These are phyloP conservation scores for Zalerion maritima DNA, from an alignment of 495 filamentous ascomycete species.

Conservation along the genomic window DNA sequence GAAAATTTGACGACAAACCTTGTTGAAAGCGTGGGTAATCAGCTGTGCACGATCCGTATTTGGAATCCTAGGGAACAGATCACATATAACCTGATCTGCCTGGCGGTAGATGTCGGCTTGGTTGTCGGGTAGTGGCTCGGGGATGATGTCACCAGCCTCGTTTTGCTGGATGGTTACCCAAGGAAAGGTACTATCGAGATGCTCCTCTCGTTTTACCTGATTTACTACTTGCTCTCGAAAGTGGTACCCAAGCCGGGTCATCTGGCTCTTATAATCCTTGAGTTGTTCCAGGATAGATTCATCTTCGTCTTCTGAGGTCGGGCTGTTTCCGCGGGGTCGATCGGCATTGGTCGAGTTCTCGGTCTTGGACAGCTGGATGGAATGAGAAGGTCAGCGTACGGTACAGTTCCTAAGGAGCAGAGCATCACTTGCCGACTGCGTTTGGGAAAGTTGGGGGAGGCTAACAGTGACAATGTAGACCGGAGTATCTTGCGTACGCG, in stretches of 20 bases:
- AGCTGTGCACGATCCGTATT: constrained; percentile 61
- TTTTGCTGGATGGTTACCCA: constrained; percentile 10
- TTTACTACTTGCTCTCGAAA: constrained; percentile 39
- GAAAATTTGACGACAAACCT: constrained; percentile 34
- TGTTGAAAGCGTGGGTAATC: constrained; percentile 68
- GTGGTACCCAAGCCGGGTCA: constrained; percentile 72
- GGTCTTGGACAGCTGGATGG: no score
- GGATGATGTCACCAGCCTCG: no score
- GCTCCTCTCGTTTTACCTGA: constrained; percentile 22
- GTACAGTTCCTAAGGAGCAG: no score
- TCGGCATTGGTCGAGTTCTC: no score
- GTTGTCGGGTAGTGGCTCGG: constrained; percentile 36
- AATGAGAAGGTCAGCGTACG: no score
- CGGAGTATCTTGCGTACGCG: constrained; percentile 48
- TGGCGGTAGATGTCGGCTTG: constrained; percentile 58
- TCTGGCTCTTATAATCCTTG: constrained; percentile 25
- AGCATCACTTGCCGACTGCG: no score
- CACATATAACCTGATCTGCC: constrained; percentile 56
- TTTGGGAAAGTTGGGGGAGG: constrained; percentile 8
- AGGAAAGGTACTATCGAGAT: constrained; percentile 12
- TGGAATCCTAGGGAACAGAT: constrained; percentile 80
- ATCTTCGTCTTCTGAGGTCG: constrained; percentile 4
- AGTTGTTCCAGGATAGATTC: constrained; percentile 11
- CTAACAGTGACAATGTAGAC: constrained; percentile 72
- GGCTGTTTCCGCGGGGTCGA: no score